phyloP scores from a whole-genome alignment of 148 eudicot species.

The Vaccinium vitisidaea region DNA sequence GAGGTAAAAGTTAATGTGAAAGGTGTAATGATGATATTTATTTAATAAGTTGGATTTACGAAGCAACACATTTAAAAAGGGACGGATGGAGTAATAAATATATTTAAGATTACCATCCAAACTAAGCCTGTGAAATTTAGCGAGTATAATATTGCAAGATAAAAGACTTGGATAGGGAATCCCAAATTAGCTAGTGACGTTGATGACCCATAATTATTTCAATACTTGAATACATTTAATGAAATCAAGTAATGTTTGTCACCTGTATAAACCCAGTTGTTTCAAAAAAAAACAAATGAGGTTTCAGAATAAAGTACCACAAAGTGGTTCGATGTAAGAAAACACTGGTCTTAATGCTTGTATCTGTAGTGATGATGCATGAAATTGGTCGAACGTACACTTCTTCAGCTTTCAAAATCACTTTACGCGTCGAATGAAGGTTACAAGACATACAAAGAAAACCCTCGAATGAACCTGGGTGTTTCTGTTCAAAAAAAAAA shows the following conservation, averaged over 20 bases:
- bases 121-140: no score
- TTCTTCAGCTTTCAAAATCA: not conserved
- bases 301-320: not conserved
- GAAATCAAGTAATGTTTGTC: not conserved
- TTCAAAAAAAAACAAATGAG: not conserved
- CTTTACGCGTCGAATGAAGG: not conserved
- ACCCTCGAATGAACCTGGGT: not conserved
- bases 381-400: not conserved
- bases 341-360: not conserved
- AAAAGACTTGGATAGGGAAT: not conserved
- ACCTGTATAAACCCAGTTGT: not conserved
- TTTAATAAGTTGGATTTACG: no score
- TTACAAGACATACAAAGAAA: conserved; percentile 2
- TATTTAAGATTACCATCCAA: no score
- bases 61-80: no score
- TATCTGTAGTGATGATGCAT: not conserved
- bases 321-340: not conserved
- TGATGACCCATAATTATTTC: not conserved
- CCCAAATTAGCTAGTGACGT: not conserved
- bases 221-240: not conserved
- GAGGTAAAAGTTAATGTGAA: no score
- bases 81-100: no score
- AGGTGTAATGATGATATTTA: no score
- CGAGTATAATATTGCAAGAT: not conserved
- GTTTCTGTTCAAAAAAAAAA: no score